A percentile compares a stretch with the other conserved stretches of the same genome.
These are phyloP conservation scores for Apiotrichum sp. DNA, from an alignment of 1,284 basidiomycete species.

Conservation along the genomic window DNA sequence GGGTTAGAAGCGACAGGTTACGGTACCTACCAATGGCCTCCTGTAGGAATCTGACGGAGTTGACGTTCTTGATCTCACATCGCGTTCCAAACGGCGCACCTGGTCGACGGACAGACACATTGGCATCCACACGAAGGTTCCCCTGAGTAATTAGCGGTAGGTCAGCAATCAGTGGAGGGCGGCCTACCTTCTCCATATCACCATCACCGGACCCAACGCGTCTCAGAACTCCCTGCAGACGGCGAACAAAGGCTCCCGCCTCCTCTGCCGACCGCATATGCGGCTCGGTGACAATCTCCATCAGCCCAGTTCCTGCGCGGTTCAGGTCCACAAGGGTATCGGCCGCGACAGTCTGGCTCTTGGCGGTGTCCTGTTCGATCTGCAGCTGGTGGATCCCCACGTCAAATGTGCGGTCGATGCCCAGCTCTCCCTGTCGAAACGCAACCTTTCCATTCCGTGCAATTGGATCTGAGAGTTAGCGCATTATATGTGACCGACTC, in stretches of 20 bases:
- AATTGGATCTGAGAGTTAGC: slow-evolving; percentile 59
- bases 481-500: slow-evolving; percentile 21
- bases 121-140: slow-evolving; percentile 89
- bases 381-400: slow-evolving; percentile 91
- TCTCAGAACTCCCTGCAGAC: slow-evolving; percentile 74
- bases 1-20: slow-evolving; percentile 30
- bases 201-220: slow-evolving; percentile 84
- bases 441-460: slow-evolving; percentile 63
- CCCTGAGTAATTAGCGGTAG: slow-evolving; percentile 54
- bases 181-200: slow-evolving; percentile 85
- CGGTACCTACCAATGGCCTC: slow-evolving; percentile 68
- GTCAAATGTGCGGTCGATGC: slow-evolving; percentile 42
- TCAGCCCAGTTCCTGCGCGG: slow-evolving; percentile 77
- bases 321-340: slow-evolving; percentile 78
- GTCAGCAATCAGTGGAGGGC: not conserved
- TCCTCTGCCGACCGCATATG: slow-evolving; percentile 91
- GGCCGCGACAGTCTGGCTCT: slow-evolving; percentile 64
- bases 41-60: slow-evolving; percentile 80
- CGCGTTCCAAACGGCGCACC: slow-evolving; percentile 70
- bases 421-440: slow-evolving; percentile 44
- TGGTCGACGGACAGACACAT: slow-evolving; percentile 74
- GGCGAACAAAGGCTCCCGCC: slow-evolving; percentile 79
- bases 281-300: slow-evolving; percentile 95
- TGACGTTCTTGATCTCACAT: slow-evolving; percentile 96
- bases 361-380: slow-evolving; percentile 96